Conservation (phyloP, 73 alveolate genomes). For the Durusdinium trenchii region DNA sequence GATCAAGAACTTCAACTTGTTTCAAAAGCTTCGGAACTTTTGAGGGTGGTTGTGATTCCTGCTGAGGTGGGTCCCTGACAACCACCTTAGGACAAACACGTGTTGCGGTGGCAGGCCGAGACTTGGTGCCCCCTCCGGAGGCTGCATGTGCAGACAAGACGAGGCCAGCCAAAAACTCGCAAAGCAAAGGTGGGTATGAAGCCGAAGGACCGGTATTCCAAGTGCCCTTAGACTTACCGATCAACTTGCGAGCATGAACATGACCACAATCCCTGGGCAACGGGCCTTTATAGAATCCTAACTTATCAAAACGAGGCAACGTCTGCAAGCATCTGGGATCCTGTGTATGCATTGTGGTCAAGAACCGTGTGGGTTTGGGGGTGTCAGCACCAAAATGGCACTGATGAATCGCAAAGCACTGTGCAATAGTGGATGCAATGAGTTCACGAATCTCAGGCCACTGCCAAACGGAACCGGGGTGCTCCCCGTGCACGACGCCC, state of each 20-base stretch:
- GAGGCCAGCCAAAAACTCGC: neutral
- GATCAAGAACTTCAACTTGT: too few species aligned
- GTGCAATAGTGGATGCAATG: neutral
- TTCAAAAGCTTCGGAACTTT: too few species aligned
- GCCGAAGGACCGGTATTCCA: neutral
- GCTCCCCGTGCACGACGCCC: neutral
- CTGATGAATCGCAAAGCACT: neutral
- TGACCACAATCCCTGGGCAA: slow-evolving; percentile 1
- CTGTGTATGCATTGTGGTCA: neutral
- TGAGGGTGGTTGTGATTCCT: too few species aligned
- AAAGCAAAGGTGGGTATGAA: neutral
- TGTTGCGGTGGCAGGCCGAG: too few species aligned
- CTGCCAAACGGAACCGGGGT: neutral
- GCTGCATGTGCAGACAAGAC: neutral
- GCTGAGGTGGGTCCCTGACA: too few species aligned
- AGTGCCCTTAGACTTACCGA: neutral
- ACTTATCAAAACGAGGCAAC: neutral
- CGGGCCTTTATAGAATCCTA: neutral
- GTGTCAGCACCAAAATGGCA: slow-evolving; percentile 7
- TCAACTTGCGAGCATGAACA: neutral
- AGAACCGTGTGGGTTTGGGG: neutral
- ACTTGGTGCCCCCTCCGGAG: too few species aligned
- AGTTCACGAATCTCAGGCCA: neutral
- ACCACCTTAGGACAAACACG: too few species aligned
- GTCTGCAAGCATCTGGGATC: neutral